Evolutionary conservation across 1,284 basidiomycete genomes (phyloP).

Genomic region (Crucibulum cyathiforme): DNA sequence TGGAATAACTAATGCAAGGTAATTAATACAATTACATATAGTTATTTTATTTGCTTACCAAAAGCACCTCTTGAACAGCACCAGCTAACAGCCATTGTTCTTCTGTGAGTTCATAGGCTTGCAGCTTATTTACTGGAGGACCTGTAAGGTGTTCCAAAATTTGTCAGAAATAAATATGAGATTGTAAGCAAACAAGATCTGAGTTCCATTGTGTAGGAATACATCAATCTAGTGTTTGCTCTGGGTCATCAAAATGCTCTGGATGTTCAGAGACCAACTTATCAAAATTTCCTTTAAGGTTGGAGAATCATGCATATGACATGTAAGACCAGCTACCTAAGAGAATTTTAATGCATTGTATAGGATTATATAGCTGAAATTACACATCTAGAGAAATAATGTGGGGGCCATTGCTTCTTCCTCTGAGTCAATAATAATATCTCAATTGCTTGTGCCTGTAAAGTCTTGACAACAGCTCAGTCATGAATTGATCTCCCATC

Average conservation of each 20-base stretch:
- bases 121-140: neutral
- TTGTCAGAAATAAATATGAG: neutral
- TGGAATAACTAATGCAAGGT: slow-evolving; percentile 14
- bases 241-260: slow-evolving; percentile 3
- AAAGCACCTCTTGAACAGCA: neutral
- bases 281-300: slow-evolving; percentile 20
- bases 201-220: slow-evolving; percentile 16
- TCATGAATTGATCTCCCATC: too few relatives aligned
- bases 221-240: slow-evolving; percentile 1
- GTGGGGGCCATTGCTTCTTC: neutral
- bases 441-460: too few relatives aligned
- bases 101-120: neutral
- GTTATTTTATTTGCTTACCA: neutral
- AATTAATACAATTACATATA: neutral
- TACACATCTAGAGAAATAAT: neutral
- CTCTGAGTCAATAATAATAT: neutral
- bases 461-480: too few relatives aligned
- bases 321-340: slow-evolving; percentile 18
- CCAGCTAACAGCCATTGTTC: neutral
- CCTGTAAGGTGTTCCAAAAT: neutral
- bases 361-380: neutral
- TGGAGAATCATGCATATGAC: slow-evolving; percentile 13
- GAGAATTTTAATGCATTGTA: neutral
- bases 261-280: slow-evolving; percentile 7
- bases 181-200: slow-evolving; percentile 4